Base-by-base conservation (phyloP, 257 asterid species). In the Catharanthus roseus region DNA sequence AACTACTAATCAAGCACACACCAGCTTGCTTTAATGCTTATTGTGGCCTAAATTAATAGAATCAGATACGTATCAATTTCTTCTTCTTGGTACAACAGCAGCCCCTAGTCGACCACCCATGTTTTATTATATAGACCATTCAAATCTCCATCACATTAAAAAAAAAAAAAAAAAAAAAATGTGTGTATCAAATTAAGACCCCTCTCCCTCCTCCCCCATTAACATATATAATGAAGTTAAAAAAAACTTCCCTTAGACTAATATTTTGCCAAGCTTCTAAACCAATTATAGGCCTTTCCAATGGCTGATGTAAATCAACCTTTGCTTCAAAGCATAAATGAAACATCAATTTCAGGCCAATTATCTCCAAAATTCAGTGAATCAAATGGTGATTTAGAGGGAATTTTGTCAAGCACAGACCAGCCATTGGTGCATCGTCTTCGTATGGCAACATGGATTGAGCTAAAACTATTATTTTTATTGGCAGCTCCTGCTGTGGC, bases 401-500 rank as follows among this genome's bases (percentile, higher is more conserved):
- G 29, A 23, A 50, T 77, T 23, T 67, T 77, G 3, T 31, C 47
- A 3, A 62, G 53, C 34, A 18, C n/a, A 10, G 73, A 70, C 5
- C n/a, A 54, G 18, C 78, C 78, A 26, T 49, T 36, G 0, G 49
- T 66, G 57, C 64, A 26, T 42, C 78, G 75, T 11, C 55, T 77
- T 9, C 51, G 41, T 2, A 21, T 19, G 18, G 75, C 81, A 13
- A 45, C 72, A 11, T 77, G 81, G 77, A 42, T 77, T 55, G 75
- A 77, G 34, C 26, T 54, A 67, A 77, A 72, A 38, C 75, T 77
- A 10, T 75, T 77, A 2, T 57, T 61, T 28, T 44, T 6, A 68
- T 65, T 77, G 36, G 81, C 78, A 26, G 78, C 75, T 6, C 81
- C 81, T 12, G 81, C 81, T 2, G 75, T 72, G 4, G 36, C 71